Evolutionary conservation across 2,329 filamentous ascomycete species (phyloP).

Genomic region (Dendrostoma leiphaemia): DNA sequence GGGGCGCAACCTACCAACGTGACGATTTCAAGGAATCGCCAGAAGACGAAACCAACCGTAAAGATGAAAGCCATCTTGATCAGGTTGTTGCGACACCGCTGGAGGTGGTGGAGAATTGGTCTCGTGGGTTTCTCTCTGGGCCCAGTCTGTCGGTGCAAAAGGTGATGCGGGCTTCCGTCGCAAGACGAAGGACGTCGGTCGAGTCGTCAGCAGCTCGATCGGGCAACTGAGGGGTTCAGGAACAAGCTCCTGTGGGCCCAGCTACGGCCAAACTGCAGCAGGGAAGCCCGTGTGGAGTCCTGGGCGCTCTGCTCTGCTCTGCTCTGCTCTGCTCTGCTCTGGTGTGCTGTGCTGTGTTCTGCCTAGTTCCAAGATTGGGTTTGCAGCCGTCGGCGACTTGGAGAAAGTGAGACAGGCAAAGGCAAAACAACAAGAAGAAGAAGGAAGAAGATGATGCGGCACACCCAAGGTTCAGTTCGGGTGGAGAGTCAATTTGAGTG

Average conservation of each 20-base stretch:
- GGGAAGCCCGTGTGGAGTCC: too few species aligned
- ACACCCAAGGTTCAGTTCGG: background rate
- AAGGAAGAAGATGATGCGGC: background rate
- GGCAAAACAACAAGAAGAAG: too few species aligned
- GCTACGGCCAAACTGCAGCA: too few species aligned
- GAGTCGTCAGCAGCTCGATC: too few species aligned
- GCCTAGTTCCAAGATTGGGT: too few species aligned
- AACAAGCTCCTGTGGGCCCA: too few species aligned
- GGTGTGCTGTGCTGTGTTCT: background rate
- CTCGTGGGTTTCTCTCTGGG: background rate
- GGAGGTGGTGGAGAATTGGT: background rate
- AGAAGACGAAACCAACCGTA: constrained; percentile 61
- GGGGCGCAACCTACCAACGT: constrained; percentile 48
- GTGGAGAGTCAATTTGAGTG: too few species aligned
- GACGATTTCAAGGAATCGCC: constrained; percentile 60
- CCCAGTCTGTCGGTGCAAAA: background rate
- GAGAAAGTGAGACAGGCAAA: background rate
- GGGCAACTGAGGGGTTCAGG: too few species aligned
- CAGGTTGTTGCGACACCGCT: background rate
- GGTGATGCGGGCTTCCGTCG: too few species aligned
- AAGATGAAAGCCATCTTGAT: constrained; percentile 53
- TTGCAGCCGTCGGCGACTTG: background rate
- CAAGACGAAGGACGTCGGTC: too few species aligned
- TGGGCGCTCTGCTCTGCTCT: too few species aligned
- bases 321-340: background rate